A percentile compares a stretch with the other conserved stretches of the same genome.
Conservation (phyloP, 2,329 filamentous ascomycete species). For the Fusarium praegraminearum region DNA sequence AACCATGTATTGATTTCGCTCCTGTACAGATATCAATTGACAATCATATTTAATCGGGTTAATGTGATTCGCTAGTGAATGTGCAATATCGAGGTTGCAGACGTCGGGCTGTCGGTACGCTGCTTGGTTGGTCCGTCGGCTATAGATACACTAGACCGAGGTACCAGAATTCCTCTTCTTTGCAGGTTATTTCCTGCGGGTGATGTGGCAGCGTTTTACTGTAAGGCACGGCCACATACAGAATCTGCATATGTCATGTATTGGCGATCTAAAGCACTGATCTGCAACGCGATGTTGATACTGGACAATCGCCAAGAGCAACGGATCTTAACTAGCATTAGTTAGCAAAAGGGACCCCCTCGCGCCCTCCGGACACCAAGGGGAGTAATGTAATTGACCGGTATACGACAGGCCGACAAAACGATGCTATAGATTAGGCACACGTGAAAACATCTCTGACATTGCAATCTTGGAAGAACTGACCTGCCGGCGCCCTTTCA, state of each 20-base stretch:
- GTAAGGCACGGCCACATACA: constrained; percentile 2
- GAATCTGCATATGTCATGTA: constrained; percentile 18
- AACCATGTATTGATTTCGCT: constrained; percentile 9
- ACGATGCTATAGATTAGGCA: background rate
- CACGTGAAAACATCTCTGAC: background rate
- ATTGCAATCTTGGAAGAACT: background rate
- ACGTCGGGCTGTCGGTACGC: background rate
- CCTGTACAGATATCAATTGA: constrained; percentile 8
- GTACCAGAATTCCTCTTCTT: constrained; percentile 4
- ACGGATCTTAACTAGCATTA: constrained; percentile 4
- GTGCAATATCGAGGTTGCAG: constrained; percentile 9
- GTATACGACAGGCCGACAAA: constrained; percentile 6
- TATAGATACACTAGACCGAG: background rate
- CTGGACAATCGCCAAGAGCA: constrained; percentile 30
- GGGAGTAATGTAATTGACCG: background rate
- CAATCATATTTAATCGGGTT: background rate
- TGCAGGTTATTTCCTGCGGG: constrained; percentile 23
- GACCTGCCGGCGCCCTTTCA: constrained; percentile 4
- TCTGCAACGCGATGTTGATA: constrained; percentile 28
- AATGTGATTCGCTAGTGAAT: constrained; percentile 12
- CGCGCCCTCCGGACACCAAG: background rate
- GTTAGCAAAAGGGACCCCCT: background rate
- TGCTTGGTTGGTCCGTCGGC: constrained; percentile 10
- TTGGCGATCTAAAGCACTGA: constrained; percentile 26
- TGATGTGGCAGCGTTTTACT: constrained; percentile 20